These are phyloP conservation scores for Dioscorea zingiberensis DNA, from an alignment of 106 monocot species.

Conservation along the genomic window DNA sequence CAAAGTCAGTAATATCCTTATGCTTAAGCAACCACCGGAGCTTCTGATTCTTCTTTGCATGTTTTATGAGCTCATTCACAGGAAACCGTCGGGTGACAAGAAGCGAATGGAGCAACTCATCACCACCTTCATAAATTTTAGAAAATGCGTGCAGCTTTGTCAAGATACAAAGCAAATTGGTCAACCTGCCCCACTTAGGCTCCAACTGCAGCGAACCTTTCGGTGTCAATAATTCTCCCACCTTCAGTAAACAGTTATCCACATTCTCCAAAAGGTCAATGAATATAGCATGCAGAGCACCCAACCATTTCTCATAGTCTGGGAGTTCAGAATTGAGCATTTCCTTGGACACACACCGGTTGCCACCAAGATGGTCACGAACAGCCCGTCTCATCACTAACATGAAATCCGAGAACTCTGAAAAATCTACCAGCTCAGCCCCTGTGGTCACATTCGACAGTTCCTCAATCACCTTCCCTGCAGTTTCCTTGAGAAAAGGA, in stretches of 20 bases:
- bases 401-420: constrained; percentile 45
- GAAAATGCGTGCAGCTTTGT: constrained; percentile 45
- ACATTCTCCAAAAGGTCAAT: constrained; percentile 30
- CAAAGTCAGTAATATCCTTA: constrained; percentile 58
- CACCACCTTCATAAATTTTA: constrained; percentile 37
- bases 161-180: constrained; percentile 33
- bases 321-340: background rate
- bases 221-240: constrained; percentile 14
- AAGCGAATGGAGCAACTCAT: constrained; percentile 32
- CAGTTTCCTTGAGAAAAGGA: constrained; percentile 39
- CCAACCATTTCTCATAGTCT: constrained; percentile 20
- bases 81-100: constrained; percentile 27
- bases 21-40: constrained; percentile 57
- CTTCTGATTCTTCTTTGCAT: constrained; percentile 33
- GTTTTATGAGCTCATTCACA: constrained; percentile 53
- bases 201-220: constrained; percentile 14
- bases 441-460: constrained; percentile 3
- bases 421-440: background rate
- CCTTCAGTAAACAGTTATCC: constrained; percentile 18
- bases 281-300: constrained; percentile 28
- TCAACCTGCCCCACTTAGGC: constrained; percentile 13
- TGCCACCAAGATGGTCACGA: background rate
- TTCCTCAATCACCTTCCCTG: background rate
- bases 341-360: constrained; percentile 3
- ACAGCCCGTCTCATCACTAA: constrained; percentile 16